These are phyloP conservation scores for Leccinum pseudoinsigne DNA, from an alignment of 1,284 basidiomycete genomes.

Conservation along the genomic window DNA sequence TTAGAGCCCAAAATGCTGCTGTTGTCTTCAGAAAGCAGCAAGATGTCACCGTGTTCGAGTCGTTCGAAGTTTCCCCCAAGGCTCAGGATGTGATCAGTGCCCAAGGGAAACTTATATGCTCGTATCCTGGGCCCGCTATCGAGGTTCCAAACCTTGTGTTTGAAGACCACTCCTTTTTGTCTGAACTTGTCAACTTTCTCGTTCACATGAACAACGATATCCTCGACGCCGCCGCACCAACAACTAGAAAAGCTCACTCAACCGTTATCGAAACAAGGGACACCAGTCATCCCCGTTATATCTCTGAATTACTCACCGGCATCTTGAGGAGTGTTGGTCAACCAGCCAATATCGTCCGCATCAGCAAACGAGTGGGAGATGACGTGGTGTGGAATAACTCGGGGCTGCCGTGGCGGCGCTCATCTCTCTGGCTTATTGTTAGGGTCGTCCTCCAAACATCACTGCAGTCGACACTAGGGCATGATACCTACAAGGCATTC, in stretches of 20 bases:
- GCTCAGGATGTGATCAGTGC: background rate
- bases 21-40: conserved; percentile 20
- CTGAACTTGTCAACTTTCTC: background rate
- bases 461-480: background rate
- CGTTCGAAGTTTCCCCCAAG: background rate
- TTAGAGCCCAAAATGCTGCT: conserved; percentile 38
- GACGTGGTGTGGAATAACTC: background rate
- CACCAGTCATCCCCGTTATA: conserved; percentile 1
- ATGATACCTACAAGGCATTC: background rate
- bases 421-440: background rate
- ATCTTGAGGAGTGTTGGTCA: background rate
- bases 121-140: background rate
- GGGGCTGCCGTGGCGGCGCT: background rate
- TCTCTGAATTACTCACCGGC: background rate
- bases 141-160: background rate
- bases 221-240: background rate
- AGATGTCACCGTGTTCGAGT: background rate
- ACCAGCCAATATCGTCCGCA: background rate
- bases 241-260: background rate
- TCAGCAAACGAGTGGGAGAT: conserved; percentile 3
- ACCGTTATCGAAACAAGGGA: background rate
- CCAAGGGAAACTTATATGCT: conserved; percentile 1
- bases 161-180: background rate
- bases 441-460: conserved; percentile 1
- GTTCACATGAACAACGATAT: background rate